Evolutionary conservation across 345 rosid genomes (phyloP).

Genomic region (Cardamine resedifolia): DNA sequence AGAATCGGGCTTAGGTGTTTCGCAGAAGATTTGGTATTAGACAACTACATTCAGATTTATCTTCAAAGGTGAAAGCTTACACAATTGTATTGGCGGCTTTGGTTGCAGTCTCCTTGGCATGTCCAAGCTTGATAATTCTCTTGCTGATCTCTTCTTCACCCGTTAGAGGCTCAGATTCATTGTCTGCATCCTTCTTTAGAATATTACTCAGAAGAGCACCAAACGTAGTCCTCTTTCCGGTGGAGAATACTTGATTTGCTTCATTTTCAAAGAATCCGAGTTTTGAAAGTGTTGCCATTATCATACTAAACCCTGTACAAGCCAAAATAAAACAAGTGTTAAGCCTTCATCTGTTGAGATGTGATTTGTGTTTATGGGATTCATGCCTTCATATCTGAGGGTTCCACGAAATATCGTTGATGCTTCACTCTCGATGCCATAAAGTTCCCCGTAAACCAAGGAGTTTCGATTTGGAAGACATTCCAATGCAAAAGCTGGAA

Average conservation of each 20-base stretch:
- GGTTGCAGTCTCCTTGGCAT: slow-evolving; percentile 57
- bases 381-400: slow-evolving; percentile 82
- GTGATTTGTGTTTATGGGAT: background rate
- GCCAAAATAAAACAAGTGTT: slow-evolving; percentile 8
- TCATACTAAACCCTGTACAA: slow-evolving; percentile 66
- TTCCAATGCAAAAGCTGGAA: slow-evolving; percentile 95
- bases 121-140: slow-evolving; percentile 59
- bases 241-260: slow-evolving; percentile 48
- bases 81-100: slow-evolving; percentile 69
- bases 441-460: slow-evolving; percentile 66
- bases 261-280: slow-evolving; percentile 62
- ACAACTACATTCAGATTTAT: background rate
- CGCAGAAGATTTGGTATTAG: slow-evolving; percentile 1
- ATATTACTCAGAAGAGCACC: slow-evolving; percentile 54
- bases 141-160: slow-evolving; percentile 63
- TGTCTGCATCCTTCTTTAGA: slow-evolving; percentile 40
- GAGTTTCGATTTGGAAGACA: slow-evolving; percentile 91
- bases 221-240: slow-evolving; percentile 48
- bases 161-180: slow-evolving; percentile 22
- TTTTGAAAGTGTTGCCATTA: slow-evolving; percentile 75
- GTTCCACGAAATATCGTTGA: slow-evolving; percentile 89
- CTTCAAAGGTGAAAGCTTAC: slow-evolving; percentile 44
- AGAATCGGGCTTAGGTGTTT: background rate
- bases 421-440: slow-evolving; percentile 79
- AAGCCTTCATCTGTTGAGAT: background rate